phyloP scores from a whole-genome alignment of 257 asterid genomes.

The Thymus mandschuricus region DNA sequence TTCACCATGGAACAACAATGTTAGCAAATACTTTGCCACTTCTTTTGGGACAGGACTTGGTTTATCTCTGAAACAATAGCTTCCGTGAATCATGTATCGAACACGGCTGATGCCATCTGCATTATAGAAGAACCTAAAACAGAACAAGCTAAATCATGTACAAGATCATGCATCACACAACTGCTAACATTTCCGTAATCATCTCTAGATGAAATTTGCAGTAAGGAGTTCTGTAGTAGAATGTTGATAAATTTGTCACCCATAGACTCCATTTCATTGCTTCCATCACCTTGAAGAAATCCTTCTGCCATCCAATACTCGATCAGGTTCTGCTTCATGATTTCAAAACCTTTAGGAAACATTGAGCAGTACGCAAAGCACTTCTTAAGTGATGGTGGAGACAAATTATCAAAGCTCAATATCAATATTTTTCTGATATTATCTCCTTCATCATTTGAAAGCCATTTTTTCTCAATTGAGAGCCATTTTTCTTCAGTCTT shows the following conservation, averaged over 20 bases:
- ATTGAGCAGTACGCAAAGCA: constrained; percentile 38
- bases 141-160: constrained; percentile 38
- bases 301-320: constrained; percentile 4
- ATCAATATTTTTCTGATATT: constrained; percentile 16
- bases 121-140: background rate
- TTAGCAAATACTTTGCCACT: constrained; percentile 19
- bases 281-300: background rate
- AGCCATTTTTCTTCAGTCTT: background rate
- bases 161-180: constrained; percentile 39
- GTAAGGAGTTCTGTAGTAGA: constrained; percentile 30
- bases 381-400: constrained; percentile 17
- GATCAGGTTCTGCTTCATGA: background rate
- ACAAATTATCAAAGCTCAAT: constrained; percentile 36
- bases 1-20: constrained; percentile 10
- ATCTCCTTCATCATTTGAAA: background rate
- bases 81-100: background rate
- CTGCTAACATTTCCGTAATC: background rate
- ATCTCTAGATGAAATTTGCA: constrained; percentile 14
- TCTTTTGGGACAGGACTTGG: background rate
- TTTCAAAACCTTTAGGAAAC: background rate
- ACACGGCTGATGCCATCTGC: background rate
- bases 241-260: background rate
- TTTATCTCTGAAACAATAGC: background rate
- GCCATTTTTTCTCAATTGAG: background rate
- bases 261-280: background rate